Evolutionary conservation across 2,329 filamentous ascomycete genomes (phyloP), one percentile per base, ranked within the genome.

Genomic region (Cephalotrichum gorgonifer): DNA sequence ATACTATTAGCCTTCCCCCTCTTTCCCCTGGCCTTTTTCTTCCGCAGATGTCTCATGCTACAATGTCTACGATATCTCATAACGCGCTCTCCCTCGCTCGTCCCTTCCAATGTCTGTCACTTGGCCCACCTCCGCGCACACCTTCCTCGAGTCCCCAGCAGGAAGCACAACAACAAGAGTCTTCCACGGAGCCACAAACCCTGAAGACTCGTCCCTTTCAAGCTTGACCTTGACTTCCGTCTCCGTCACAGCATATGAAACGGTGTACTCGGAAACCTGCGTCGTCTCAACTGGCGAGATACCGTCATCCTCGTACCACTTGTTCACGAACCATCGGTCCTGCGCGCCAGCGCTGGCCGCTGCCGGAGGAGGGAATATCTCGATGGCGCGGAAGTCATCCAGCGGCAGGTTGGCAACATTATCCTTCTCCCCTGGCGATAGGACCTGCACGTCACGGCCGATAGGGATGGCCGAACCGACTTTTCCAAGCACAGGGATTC

Each of bases 301-400:
- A 4, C 67, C 66, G 12, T 70, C 64, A 22, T 69, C 67, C 50
- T 70, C 67, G 26, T 61, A 61, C 66, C 66, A 70, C 0, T 51
- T 51, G 1, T 51, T 62, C 46, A 57, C 54, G 11, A 61, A 62
- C 55, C 56, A 58, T 42, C 57, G 59, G 6, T 52, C 54, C 14
- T 49, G 44, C 3, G 53, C 52, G 1, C 51, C 48, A 20, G 44
- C 45, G 35, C 35, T 39, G 17, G 17, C 6, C 6, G 9, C 50
- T 58, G 0, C 66, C 63, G 35, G 35, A 7, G 35, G 35, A 0
- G 69, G 69, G 53, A 71, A 70, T 22, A 72, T 67, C 54, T 72
- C 69, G 0, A 71, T 60, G 0, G 60, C 68, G 4, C 68, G 62
- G 54, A 63, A 69, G 53, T 72, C 67, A 25, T 72, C 69, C 4